Evolutionary conservation across 2,329 filamentous ascomycete species (phyloP), one percentile per base, ranked within the genome.

Genomic region (Westerdykella aurantiaca): DNA sequence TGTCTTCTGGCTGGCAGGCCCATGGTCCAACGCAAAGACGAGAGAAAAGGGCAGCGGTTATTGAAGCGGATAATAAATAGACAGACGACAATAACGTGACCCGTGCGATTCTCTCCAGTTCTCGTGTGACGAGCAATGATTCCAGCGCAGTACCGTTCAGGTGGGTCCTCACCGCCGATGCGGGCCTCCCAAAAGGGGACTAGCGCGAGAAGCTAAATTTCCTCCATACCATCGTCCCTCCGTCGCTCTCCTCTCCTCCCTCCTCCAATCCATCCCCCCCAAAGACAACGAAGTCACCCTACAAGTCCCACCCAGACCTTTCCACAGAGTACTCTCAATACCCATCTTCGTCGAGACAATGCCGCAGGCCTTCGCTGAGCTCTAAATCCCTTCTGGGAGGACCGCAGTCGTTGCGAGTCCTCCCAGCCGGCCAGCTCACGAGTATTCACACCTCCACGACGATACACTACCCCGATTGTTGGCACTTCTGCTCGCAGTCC

Each of bases 331-430:
- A 9, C 7, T 10, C 10, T 29, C 25, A 29, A 21, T 3, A 29
- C 42, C 41, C 54, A 58, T 59, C 60, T 62, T 69, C 69, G 67
- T 71, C 69, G 68, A 70, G 66, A 69, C 64, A 67, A 71, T 72
- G 69, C 68, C 67, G 57, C 68, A 69, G 69, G 69, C 69, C 57
- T 63, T 70, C 68, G 67, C 67, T 70, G 69, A 68, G 85, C 86
- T 91, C 85, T 94, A 89, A 90, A 88, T 80, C 73, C 79, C 70
- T 82, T 83, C 85, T 89, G 81, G 83, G 83, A 82, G 80, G 76
- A 74, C 70, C 71, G 69, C 76, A 52, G 43, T 66, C 58, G 62
- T 67, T 63, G 68, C 70, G 71, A 63, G 77, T 79, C 80, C 79
- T 79, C 79, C 82, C 80, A 89, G 86, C 85, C 84, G 82, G 81